A percentile compares a stretch with the other conserved stretches of the same genome.
Conservation (phyloP, 1,284 basidiomycete genomes). For the Phaffia rhodozyma region DNA sequence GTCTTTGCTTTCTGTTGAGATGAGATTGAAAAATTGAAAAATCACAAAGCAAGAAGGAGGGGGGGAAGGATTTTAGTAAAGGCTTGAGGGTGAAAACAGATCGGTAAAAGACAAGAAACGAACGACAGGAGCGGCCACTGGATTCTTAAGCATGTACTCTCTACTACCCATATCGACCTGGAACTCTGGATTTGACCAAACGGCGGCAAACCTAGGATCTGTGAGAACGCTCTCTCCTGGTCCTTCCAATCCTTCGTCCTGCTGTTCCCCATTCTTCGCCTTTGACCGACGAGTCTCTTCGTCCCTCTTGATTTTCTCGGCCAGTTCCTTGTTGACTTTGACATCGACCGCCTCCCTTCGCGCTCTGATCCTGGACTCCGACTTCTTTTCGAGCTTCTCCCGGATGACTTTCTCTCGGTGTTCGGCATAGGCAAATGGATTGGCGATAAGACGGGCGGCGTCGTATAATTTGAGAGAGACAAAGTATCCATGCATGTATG, state of each 20-base stretch:
- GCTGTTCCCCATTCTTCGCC: conserved; percentile 36
- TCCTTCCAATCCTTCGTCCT: conserved; percentile 35
- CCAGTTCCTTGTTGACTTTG: conserved; percentile 86
- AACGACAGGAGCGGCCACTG: conserved; percentile 49
- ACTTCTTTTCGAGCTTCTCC: conserved; percentile 83
- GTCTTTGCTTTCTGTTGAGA: conserved; percentile 45
- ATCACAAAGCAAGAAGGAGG: not conserved
- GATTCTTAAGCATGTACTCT: conserved; percentile 86
- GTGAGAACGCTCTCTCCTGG: conserved; percentile 50
- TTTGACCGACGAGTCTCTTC: conserved; percentile 45
- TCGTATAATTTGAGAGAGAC: conserved; percentile 90
- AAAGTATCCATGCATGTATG: conserved; percentile 99
- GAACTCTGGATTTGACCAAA: conserved; percentile 92
- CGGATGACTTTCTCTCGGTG: conserved; percentile 77
- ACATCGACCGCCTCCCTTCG: conserved; percentile 53
- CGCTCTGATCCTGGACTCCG: conserved; percentile 80
- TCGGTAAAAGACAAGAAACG: conserved; percentile 18
- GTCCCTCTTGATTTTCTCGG: conserved; percentile 67
- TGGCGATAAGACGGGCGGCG: conserved; percentile 85
- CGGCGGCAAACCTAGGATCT: conserved; percentile 78
- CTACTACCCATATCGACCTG: conserved; percentile 76
- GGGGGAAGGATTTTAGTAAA: not conserved
- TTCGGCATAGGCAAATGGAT: conserved; percentile 91
- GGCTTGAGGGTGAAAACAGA: conserved; percentile 5
- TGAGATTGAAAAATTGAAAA: not conserved